A percentile compares a stretch with the other conserved stretches of the same genome.
Conservation (phyloP, 306 rosid genomes). For the Dryas alaskensis region DNA sequence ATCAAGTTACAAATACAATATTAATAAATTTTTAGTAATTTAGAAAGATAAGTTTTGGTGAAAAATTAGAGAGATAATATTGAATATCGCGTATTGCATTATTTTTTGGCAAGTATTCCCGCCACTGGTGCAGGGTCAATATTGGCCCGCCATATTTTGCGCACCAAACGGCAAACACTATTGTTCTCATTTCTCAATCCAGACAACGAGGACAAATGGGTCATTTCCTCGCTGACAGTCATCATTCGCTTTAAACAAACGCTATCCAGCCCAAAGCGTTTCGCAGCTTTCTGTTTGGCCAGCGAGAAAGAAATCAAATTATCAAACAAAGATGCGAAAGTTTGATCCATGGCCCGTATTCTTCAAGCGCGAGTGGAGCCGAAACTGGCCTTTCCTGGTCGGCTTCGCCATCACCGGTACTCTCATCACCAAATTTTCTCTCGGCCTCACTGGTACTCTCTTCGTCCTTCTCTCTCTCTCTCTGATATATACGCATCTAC, state of each 20-base stretch:
- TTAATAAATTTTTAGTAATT: too few species aligned
- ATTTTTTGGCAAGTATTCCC: too few species aligned
- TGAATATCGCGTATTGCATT: too few species aligned
- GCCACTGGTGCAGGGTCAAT: too few species aligned
- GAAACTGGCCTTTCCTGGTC: slow-evolving; percentile 62
- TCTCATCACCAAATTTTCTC: slow-evolving; percentile 46
- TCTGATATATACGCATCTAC: not conserved
- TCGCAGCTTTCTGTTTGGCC: not conserved
- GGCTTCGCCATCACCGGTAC: slow-evolving; percentile 60
- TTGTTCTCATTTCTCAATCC: too few species aligned
- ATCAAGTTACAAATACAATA: too few species aligned
- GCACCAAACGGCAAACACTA: too few species aligned
- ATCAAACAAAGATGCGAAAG: slow-evolving; percentile 29
- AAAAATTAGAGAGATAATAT: too few species aligned
- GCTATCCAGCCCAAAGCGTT: not conserved
- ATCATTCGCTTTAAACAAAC: not conserved
- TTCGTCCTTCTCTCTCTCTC: not conserved
- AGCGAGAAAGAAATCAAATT: slow-evolving; percentile 4
- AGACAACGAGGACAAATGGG: not conserved
- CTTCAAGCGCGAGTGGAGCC: slow-evolving; percentile 62
- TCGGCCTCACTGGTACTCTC: slow-evolving; percentile 44
- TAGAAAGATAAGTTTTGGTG: too few species aligned
- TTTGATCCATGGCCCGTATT: slow-evolving; percentile 67
- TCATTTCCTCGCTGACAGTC: not conserved
- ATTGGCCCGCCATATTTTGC: too few species aligned